A percentile compares a stretch with the other conserved stretches of the same genome.
These are phyloP conservation scores for Abrus pulchellus DNA, from an alignment of 306 rosid species.

Conservation along the genomic window DNA sequence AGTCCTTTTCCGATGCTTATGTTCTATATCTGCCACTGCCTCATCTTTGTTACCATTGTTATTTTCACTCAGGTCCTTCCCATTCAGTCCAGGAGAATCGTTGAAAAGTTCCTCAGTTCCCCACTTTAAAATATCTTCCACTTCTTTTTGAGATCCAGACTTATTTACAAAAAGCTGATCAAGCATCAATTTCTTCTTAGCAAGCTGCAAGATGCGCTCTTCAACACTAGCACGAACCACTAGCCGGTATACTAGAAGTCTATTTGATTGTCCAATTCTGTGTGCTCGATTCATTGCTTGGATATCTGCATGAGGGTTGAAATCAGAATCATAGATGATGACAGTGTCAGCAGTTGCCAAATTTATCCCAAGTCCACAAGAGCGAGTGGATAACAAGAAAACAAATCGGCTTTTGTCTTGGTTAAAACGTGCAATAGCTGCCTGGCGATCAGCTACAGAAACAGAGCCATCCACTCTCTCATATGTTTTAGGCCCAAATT, in stretches of 20 bases:
- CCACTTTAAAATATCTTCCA: slow-evolving; percentile 98
- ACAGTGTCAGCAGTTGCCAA: slow-evolving; percentile 99
- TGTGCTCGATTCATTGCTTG: slow-evolving; percentile 99
- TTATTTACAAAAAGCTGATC: slow-evolving; percentile 99
- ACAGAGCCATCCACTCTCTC: slow-evolving; percentile 99
- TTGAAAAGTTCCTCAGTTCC: slow-evolving; percentile 97
- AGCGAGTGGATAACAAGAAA: slow-evolving; percentile 96
- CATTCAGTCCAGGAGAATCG: slow-evolving; percentile 70
- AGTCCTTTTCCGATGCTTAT: slow-evolving; percentile 87
- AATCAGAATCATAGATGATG: slow-evolving; percentile 98
- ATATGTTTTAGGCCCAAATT: slow-evolving; percentile 97
- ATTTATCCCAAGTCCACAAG: slow-evolving; percentile 99
- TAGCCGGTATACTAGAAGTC: slow-evolving; percentile 96
- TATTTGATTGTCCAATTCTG: slow-evolving; percentile 98
- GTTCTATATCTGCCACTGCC: slow-evolving; percentile 72
- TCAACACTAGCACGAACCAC: slow-evolving; percentile 99
- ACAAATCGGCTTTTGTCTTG: slow-evolving; percentile 98
- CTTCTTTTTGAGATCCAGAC: slow-evolving; percentile 97
- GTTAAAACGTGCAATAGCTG: slow-evolving; percentile 94
- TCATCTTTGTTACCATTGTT: slow-evolving; percentile 79
- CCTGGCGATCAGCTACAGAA: slow-evolving; percentile 93
- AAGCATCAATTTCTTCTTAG: slow-evolving; percentile 98
- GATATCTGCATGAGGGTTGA: slow-evolving; percentile 99
- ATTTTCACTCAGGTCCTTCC: slow-evolving; percentile 71
- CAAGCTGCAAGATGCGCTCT: slow-evolving; percentile 99